Evolutionary conservation across 2,329 filamentous ascomycete species (phyloP), one percentile per base, ranked within the genome.

Genomic region (Colletotrichum paranaense): DNA sequence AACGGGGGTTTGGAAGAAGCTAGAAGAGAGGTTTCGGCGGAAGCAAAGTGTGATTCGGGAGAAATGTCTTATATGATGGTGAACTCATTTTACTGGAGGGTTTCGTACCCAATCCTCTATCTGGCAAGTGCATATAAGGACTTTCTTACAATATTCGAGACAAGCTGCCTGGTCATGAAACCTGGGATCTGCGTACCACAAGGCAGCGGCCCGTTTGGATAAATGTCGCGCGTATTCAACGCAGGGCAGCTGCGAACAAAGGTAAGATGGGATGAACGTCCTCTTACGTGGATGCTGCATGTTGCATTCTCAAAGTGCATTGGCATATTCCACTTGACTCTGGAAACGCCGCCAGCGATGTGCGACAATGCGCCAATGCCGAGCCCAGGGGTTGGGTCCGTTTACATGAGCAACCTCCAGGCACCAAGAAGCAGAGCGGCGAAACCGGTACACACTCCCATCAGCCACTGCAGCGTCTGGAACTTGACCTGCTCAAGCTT

Each of bases 401-500:
- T 68, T 80, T 81, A 93, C 91, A 92, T 92, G 78, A 93, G 86
- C 81, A 93, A 81, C 77, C 91, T 87, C 91, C 91, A 93, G 75
- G 91, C 91, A 91, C 91, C 91, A 77, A 93, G 85, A 80, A 93
- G 80, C 79, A 93, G 81, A 22, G 91, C 91, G 2, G 91, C 91
- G 68, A 92, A 92, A 80, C 91, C 91, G 1, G 90, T 92, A 78
- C 89, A 90, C 52, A 93, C 94, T 80, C 93, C 95, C 92, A 98
- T 98, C 77, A 99, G 86, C 97, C 97, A 99, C 87, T 99, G 97
- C 82, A 99, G 84, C 46, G 97, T 98, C 81, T 95, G 95, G 84
- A 98, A 98, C 88, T 99, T 99, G 82, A 99, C 97, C 77, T 95
- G 94, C 86, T 99, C 97, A 60, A 99, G 88, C 85, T 97, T 93